phyloP scores from a whole-genome alignment of 805 yeast genomes.

The Pichia cabralensis region DNA sequence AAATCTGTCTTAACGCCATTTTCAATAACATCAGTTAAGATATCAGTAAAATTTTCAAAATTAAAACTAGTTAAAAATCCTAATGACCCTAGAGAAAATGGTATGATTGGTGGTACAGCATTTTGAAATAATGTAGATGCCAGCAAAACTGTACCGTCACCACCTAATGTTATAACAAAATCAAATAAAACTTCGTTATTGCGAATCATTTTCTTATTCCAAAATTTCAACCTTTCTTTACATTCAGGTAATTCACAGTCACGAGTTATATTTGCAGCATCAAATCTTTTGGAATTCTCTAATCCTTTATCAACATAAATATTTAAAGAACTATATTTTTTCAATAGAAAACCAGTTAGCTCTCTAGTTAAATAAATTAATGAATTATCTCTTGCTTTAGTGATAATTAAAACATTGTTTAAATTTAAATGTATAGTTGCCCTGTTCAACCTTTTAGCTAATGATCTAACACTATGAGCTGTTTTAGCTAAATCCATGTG shows the following conservation, averaged over 20 bases:
- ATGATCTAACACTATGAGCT: constrained; percentile 68
- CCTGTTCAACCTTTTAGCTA: constrained; percentile 60
- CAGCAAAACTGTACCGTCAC: constrained; percentile 91
- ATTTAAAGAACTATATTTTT: constrained; percentile 17
- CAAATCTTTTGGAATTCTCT: constrained; percentile 52
- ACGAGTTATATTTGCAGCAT: constrained; percentile 39
- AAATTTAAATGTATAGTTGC: constrained; percentile 67
- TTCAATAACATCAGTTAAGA: constrained; percentile 47
- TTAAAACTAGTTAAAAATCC: constrained; percentile 87
- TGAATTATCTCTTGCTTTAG: constrained; percentile 83
- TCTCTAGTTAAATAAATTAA: constrained; percentile 68
- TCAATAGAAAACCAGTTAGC: constrained; percentile 66
- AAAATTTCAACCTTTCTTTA: constrained; percentile 42
- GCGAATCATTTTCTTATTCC: constrained; percentile 55
- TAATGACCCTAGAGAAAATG: constrained; percentile 82
- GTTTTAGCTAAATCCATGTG: constrained; percentile 74
- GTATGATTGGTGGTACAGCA: constrained; percentile 83
- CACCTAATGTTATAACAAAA: constrained; percentile 82
- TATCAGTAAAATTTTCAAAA: constrained; percentile 59
- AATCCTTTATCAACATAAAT: constrained; percentile 72
- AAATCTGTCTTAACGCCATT: constrained; percentile 69
- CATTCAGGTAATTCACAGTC: constrained; percentile 40
- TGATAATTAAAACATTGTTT: constrained; percentile 66
- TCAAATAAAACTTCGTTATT: constrained; percentile 46
- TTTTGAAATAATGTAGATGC: constrained; percentile 80